Base-by-base conservation (phyloP, 768 basidiomycete genomes). In the Psilocybe tampanensis region DNA sequence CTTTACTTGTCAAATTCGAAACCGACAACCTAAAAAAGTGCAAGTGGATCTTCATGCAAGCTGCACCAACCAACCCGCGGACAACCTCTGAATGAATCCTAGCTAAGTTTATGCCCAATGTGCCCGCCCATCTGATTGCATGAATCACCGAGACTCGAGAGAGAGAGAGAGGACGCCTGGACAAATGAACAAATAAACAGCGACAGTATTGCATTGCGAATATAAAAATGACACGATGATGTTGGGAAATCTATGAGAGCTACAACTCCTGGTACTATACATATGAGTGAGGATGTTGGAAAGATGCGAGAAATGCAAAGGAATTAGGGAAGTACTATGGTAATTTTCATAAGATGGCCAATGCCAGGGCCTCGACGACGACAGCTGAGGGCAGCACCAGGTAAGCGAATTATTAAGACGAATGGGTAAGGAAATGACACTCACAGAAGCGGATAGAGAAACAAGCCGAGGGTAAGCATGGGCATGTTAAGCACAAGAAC, bases 401-500 rank as follows among this genome's bases (percentile, higher is more conserved):
- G 44, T 11, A 34, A 36, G 44, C 6, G 22, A 45, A 23, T 54
- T 23, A 54, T 33, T 32, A 17, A 24, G 19, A 18, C 22, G 21
- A 33, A 50, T 23, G 22, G 24, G 50, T 24, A 34, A 29, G 9
- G 29, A 29, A 44, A 13, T n/a, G 34, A 29, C 24, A 33, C 42
- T 33, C n/a, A 33, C 52, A 49, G 22, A 44, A n/a, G n/a, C 48
- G 33, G 12, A 47, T 47, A 26, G 26, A 12, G 18, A 21, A 22
- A 6, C 47, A 48, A 17, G 26, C 23, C 36, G 52, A 17, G 18
- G 29, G 29, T 9, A 9, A 8, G 36, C 22, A 47, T 51, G 55
- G 51, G 42, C 47, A 53, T 24, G 54, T 62, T 50, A 68, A 44
- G 66, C 41, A 57, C 61, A 56, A 19, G 68, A 57, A 53, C 64